Base-by-base conservation (phyloP, 202 grass and related monocot genomes). In the Tripidium arundinaceum region DNA sequence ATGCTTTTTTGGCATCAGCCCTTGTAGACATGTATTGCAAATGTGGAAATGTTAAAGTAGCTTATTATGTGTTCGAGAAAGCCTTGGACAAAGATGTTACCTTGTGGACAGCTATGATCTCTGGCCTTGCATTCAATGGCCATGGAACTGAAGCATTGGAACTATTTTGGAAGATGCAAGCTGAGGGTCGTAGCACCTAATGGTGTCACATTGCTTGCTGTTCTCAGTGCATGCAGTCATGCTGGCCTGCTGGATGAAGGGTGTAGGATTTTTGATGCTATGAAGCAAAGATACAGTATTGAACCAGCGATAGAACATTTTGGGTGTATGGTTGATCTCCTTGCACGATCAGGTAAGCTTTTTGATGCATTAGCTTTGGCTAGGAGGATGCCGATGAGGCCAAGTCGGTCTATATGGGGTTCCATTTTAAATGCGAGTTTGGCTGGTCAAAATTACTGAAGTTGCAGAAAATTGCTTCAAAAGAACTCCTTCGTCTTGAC, bases 201-300 rank as follows among this genome's bases (percentile, higher is more conserved):
- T 81, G 74, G 58, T 3, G 80, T 86, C 58, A 86, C 90, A 36
- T 84, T 89, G 58, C 77, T 92, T 46, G 76, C 72, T 77, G 90
- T 86, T 81, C 83, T 92, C 46, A 79, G 76, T 34, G 72, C 86
- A 54, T 92, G 90, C 64, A 86, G 67, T 70, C 90, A 92, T 86
- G 33, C 77, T 75, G 80, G 86, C 3, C 18, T 92, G 7, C 54
- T 86, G 33, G 90, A 86, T 84, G 64, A 89, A 66, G 90, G 83
- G 31, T 74, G 74, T 42, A 73, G 26, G 64, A 82, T 89, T 63
- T 92, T 92, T 73, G 0, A 82, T 74, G 15, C 31, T 77, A 81
- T 89, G 86, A 84, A 89, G 65, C 26, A 86, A 60, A 84, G 22
- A 18, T 92, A 84, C 31, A 42, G 61, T 40, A 64, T 89, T 70